Evolutionary conservation across 75 land plant species (phyloP).

Genomic region (Selaginella tamariscina): DNA sequence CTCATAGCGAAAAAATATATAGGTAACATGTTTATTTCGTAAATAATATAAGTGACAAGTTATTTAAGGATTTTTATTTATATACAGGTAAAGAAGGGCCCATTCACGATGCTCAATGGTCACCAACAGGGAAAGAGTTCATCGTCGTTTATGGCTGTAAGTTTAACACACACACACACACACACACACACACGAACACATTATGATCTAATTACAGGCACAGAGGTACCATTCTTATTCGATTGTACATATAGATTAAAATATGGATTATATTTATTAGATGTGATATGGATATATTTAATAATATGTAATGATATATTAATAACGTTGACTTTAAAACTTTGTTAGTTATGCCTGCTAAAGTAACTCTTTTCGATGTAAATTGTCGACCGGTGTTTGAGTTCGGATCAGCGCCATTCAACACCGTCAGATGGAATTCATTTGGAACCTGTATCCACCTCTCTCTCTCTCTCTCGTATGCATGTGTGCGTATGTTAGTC

Average conservation of each 20-base stretch:
- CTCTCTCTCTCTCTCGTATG: not conserved
- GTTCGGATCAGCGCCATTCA: conserved; percentile 91
- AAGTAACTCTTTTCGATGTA: conserved; percentile 72
- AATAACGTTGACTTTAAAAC: not conserved
- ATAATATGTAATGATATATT: not conserved
- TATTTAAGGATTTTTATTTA: not conserved
- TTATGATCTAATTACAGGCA: too few relatives aligned
- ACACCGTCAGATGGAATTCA: conserved; percentile 94
- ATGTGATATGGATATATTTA: too few relatives aligned
- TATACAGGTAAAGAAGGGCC: conserved; percentile 91
- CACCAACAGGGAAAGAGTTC: conserved; percentile 75
- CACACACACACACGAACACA: too few relatives aligned
- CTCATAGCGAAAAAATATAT: too few relatives aligned
- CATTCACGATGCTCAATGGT: conserved; percentile 97
- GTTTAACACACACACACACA: too few relatives aligned
- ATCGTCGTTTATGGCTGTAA: conserved; percentile 99
- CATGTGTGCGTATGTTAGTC: too few relatives aligned
- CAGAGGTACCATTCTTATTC: too few relatives aligned
- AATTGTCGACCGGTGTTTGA: conserved; percentile 75
- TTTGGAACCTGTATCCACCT: conserved; percentile 93
- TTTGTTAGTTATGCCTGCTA: conserved; percentile 85
- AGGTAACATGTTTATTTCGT: too few relatives aligned
- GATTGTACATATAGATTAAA: too few relatives aligned
- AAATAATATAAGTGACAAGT: too few relatives aligned
- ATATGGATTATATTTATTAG: too few relatives aligned